Conservation (phyloP, 2,329 filamentous ascomycete species). For the Venturia oleaginea region DNA sequence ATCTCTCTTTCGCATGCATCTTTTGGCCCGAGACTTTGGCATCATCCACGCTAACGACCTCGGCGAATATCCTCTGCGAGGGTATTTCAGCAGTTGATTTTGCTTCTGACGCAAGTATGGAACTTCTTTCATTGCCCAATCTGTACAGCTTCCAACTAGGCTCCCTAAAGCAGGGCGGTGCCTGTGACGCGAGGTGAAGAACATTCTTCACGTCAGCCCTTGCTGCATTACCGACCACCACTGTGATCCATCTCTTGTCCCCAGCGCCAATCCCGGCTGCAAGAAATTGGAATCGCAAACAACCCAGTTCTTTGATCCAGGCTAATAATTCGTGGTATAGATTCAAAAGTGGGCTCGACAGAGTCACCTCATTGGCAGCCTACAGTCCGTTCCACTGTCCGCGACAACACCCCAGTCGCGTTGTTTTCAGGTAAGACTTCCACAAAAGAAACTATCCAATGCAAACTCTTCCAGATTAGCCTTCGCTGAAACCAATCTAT, state of each 20-base stretch:
- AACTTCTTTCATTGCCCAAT: neutral
- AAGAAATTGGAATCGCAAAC: conserved; percentile 3
- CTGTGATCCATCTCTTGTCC: neutral
- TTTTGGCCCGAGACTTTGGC: neutral
- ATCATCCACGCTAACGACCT: neutral
- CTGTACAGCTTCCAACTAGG: neutral
- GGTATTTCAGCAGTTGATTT: neutral
- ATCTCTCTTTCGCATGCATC: conserved; percentile 1
- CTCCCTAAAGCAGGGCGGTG: neutral
- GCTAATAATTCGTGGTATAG: conserved; percentile 5
- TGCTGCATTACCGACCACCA: neutral
- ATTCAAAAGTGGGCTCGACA: neutral
- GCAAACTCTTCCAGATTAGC: conserved; percentile 7
- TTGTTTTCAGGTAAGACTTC: conserved; percentile 5
- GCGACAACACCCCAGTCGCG: conserved; percentile 2
- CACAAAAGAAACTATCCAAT: conserved; percentile 2
- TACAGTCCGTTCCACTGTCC: conserved; percentile 1
- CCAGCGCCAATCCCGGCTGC: neutral
- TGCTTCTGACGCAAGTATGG: neutral
- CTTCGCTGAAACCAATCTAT: conserved; percentile 3
- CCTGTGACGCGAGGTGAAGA: neutral
- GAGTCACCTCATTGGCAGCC: neutral
- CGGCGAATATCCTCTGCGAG: neutral
- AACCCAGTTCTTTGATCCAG: neutral
- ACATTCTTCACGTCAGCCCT: conserved; percentile 1